These are phyloP conservation scores for Solanum hybrid DNA, from an alignment of 305 asterid genomes.

Conservation along the genomic window DNA sequence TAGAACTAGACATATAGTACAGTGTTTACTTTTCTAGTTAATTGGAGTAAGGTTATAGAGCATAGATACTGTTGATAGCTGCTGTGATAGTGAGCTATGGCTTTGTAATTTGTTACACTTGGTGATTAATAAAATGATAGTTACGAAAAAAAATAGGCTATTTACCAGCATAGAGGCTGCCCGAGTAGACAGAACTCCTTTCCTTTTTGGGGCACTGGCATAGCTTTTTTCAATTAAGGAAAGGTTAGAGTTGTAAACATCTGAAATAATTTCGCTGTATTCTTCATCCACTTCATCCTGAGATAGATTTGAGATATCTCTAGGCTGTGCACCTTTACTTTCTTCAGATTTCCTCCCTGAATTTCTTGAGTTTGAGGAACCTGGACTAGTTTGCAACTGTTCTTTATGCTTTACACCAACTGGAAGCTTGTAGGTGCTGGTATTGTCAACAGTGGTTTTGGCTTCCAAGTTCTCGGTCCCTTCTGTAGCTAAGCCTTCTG, in stretches of 20 bases:
- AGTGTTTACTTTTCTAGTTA: neutral
- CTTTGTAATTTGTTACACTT: neutral
- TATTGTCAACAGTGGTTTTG: slow-evolving; percentile 32
- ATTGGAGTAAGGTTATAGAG: neutral
- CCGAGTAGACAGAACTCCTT: slow-evolving; percentile 72
- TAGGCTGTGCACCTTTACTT: slow-evolving; percentile 24
- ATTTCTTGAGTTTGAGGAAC: slow-evolving; percentile 26
- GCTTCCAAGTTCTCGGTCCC: slow-evolving; percentile 38
- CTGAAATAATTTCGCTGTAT: slow-evolving; percentile 21
- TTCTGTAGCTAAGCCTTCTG: slow-evolving; percentile 28
- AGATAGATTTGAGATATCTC: slow-evolving; percentile 25
- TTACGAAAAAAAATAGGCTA: neutral
- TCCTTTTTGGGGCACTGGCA: slow-evolving; percentile 43
- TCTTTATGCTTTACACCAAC: slow-evolving; percentile 67
- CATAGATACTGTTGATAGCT: neutral
- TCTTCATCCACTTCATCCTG: slow-evolving; percentile 38
- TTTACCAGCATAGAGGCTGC: slow-evolving; percentile 98
- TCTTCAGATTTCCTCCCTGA: slow-evolving; percentile 29
- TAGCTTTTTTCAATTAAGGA: slow-evolving; percentile 27
- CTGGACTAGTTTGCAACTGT: slow-evolving; percentile 35
- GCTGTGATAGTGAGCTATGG: neutral
- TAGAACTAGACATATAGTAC: neutral
- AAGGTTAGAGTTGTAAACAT: slow-evolving; percentile 24
- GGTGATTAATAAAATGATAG: neutral
- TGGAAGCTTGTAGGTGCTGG: slow-evolving; percentile 69